Base-by-base conservation (phyloP, 371 early-diverging fungal genomes). In the Circinella minor region DNA sequence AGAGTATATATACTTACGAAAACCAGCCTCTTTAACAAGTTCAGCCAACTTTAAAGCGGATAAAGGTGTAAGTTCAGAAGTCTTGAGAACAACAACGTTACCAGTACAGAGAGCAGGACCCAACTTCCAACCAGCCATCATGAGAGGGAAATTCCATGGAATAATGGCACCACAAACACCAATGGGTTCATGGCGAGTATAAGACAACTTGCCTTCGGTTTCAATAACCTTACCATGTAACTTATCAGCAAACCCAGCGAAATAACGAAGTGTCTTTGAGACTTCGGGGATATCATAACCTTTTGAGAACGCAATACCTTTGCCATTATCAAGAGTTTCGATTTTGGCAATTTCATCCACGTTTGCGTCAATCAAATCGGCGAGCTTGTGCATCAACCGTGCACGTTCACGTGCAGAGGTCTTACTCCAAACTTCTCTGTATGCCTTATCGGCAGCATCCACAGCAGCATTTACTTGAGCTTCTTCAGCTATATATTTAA, bases 61-160 rank as follows among this genome's bases (percentile, higher is more conserved):
- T 18, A 83, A 72, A 55, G 83, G 83, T 8, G 83, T 83, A 55
- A 95, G 70, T 77, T 97, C 97, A 13, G 94, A 93, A 5, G 93
- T 94, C 88, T 96, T 96, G 66, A 96, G 36, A 18, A 94, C 79
- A 39, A 84, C 88, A 5, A 88, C 88, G 83, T 94, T 94, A 63
- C 97, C 97, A 17, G 93, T 94, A 5, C 93, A 93, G 38, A 97
- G 80, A 27, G 96, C 95, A 54, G 96, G 95, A n/a, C 90, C 94
- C 11, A 95, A 75, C 84, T 95, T 96, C 95, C 94, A 93, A 15
- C 87, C 83, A 37, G 91, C 77, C 73, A 94, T 83, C 67, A 89
- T 74, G 20, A 95, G 77, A 4, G 96, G 96, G 75, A 92, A 96
- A 79, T 96, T 96, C 57, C 93, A 94, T 37, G 91, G 88, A 51